phyloP scores from a whole-genome alignment of 2,329 filamentous ascomycete genomes.

The Aphanocladium album region DNA sequence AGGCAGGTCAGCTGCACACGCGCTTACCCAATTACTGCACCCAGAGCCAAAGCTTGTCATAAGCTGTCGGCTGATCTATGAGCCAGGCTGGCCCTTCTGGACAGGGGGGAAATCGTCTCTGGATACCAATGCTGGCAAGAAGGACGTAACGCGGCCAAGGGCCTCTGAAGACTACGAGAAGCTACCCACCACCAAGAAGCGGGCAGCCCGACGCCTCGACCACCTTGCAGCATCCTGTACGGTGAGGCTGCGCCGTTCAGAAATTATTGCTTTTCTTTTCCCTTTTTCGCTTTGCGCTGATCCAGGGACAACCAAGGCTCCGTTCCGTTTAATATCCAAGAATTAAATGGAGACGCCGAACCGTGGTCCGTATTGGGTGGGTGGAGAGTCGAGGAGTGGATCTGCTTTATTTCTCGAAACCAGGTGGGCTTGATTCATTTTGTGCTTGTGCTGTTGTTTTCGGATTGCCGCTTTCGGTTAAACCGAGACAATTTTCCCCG shows the following conservation, averaged over 20 bases:
- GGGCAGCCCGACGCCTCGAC: neutral
- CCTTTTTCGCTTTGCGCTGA: neutral
- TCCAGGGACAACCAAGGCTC: neutral
- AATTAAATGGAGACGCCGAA: neutral
- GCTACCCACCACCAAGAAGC: neutral
- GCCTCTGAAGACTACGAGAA: neutral
- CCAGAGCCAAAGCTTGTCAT: too few species aligned
- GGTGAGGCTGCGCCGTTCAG: neutral
- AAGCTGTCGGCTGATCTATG: too few species aligned
- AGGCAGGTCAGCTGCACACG: too few species aligned
- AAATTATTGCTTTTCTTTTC: neutral
- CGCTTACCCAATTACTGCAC: too few species aligned
- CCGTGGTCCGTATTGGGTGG: neutral
- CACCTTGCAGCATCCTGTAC: neutral
- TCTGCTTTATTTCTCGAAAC: neutral
- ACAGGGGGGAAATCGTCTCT: too few species aligned
- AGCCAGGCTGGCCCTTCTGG: too few species aligned
- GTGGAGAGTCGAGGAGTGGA: neutral
- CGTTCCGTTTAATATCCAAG: conserved; percentile 1
- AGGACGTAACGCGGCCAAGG: too few species aligned
- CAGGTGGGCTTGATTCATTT: neutral
- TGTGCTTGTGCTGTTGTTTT: neutral
- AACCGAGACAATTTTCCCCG: neutral
- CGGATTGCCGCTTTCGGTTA: conserved; percentile 7
- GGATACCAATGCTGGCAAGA: too few species aligned